Evolutionary conservation across 1,139 yeast genomes (phyloP).

Genomic region (Lodderomyces theae): DNA sequence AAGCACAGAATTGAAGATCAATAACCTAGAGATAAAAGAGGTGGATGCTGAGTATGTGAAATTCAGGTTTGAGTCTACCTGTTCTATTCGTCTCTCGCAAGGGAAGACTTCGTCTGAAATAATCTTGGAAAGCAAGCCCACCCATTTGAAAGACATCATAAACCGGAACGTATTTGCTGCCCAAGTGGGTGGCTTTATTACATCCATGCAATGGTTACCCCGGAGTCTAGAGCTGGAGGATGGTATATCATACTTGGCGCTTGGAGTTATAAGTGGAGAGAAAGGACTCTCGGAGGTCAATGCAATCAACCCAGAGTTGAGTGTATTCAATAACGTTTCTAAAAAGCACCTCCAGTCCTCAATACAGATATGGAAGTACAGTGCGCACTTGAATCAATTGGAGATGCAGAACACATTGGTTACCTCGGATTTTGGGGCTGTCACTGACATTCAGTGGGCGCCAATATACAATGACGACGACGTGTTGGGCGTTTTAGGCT

Average conservation of each 20-base stretch:
- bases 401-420: conserved; percentile 30
- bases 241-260: conserved; percentile 44
- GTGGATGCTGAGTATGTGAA: conserved; percentile 8
- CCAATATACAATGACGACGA: conserved; percentile 24
- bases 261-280: conserved; percentile 40
- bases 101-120: conserved; percentile 1
- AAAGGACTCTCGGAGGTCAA: conserved; percentile 24
- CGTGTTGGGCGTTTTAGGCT: conserved; percentile 48
- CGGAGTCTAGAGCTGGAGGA: conserved; percentile 12
- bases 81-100: background rate
- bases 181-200: conserved; percentile 55
- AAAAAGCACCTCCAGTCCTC: conserved; percentile 28
- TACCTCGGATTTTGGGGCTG: conserved; percentile 51
- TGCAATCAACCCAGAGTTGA: conserved; percentile 29
- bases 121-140: conserved; percentile 7
- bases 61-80: conserved; percentile 6
- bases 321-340: conserved; percentile 24
- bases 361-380: conserved; percentile 49
- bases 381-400: conserved; percentile 23
- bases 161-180: conserved; percentile 43
- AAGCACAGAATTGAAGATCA: conserved; percentile 9
- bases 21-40: conserved; percentile 5
- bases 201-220: conserved; percentile 58
- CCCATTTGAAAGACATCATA: conserved; percentile 12
- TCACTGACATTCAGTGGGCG: conserved; percentile 54